These are phyloP conservation scores for Coemansia sp. DNA, from an alignment of 192 early-diverging fungal species.

Conservation along the genomic window DNA sequence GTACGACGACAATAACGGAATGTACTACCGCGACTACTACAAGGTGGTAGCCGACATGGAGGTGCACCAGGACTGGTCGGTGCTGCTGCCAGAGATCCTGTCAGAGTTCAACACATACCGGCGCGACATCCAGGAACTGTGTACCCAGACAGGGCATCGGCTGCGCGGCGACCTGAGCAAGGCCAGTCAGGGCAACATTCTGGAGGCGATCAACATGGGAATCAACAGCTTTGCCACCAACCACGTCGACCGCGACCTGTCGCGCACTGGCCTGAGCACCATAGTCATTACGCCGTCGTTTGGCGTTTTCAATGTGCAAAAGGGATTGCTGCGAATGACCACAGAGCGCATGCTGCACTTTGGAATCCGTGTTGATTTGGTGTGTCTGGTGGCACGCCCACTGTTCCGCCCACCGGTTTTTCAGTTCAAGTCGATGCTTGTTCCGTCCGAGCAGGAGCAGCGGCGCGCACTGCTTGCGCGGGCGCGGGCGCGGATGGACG, in stretches of 20 bases:
- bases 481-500: conserved; percentile 9
- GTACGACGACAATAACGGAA: conserved; percentile 56
- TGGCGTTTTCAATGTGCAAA: conserved; percentile 87
- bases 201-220: conserved; percentile 95
- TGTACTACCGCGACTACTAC: conserved; percentile 90
- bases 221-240: conserved; percentile 94
- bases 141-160: conserved; percentile 28
- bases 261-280: conserved; percentile 86
- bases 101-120: conserved; percentile 49
- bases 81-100: conserved; percentile 60
- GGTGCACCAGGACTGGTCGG: conserved; percentile 48
- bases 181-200: conserved; percentile 89
- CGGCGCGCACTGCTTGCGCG: conserved; percentile 15
- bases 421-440: conserved; percentile 61
- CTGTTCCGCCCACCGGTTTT: conserved; percentile 89
- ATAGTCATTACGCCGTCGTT: conserved; percentile 87
- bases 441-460: conserved; percentile 47
- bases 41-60: conserved; percentile 93
- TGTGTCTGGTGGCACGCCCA: conserved; percentile 85
- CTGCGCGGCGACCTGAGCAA: conserved; percentile 78
- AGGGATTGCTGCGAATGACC: conserved; percentile 83
- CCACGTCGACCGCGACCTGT: conserved; percentile 91
- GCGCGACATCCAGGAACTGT: conserved; percentile 50
- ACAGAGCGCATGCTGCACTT: conserved; percentile 92
- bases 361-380: conserved; percentile 88